These are phyloP conservation scores for apple (Malus domestica) DNA, from an alignment of 306 rosid genomes.

Conservation along the genomic window ASM211411v1 NC_041801.1:10918001-10918500, in stretches of 20 bases:
- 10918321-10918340: background rate
- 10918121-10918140: constrained; percentile 4
- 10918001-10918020: constrained; percentile 24
- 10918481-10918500: too few species aligned
- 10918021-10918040: constrained; percentile 10
- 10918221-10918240: constrained; percentile 48
- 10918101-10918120: constrained; percentile 8
- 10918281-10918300: constrained; percentile 97
- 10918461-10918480: too few species aligned
- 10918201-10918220: constrained; percentile 63
- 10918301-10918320: constrained; percentile 24
- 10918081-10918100: constrained; percentile 13
- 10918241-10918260: constrained; percentile 47
- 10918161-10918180: constrained; percentile 44
- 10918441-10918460: too few species aligned
- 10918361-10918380: too few species aligned
- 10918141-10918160: constrained; percentile 31
- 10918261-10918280: constrained; percentile 51
- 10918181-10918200: constrained; percentile 79
- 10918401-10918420: too few species aligned
- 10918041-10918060: constrained; percentile 24
- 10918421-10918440: too few species aligned
- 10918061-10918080: constrained; percentile 31
- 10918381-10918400: too few species aligned
- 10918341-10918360: too few species aligned